These are phyloP conservation scores for Dovyalis caffra DNA, from an alignment of 345 rosid species.

Conservation along the genomic window DNA sequence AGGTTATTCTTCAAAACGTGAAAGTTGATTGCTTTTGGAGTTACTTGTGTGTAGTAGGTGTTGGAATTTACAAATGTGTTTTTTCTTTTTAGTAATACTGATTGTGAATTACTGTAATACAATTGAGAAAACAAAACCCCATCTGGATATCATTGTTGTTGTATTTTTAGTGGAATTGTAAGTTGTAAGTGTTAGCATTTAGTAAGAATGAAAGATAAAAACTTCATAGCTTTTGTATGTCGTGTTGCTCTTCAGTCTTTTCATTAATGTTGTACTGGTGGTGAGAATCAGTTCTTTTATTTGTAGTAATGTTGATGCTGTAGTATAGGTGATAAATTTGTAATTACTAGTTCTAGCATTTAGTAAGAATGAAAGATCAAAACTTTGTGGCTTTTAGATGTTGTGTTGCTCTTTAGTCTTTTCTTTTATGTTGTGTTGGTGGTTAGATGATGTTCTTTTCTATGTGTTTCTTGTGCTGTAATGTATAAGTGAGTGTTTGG, in stretches of 20 bases:
- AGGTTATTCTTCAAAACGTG: constrained; percentile 21
- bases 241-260: not conserved
- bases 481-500: too few species aligned
- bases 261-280: not conserved
- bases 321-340: not conserved
- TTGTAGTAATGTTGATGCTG: not conserved
- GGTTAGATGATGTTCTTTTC: not conserved
- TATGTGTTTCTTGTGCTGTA: too few species aligned
- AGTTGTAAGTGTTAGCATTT: not conserved
- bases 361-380: not conserved
- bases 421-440: not conserved
- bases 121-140: not conserved
- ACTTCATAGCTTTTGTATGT: not conserved
- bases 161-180: not conserved
- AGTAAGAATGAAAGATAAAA: not conserved
- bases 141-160: not conserved
- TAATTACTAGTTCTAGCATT: not conserved
- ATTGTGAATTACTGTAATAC: not conserved
- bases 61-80: not conserved
- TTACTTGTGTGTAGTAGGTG: not conserved
- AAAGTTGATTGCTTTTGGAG: not conserved
- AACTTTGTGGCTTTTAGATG: not conserved
- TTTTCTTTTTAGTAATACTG: not conserved
- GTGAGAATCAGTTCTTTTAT: not conserved
- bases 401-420: not conserved